A percentile compares a stretch with the other conserved stretches of the same genome.
These are phyloP conservation scores for Ogataea angusta DNA, from an alignment of 805 yeast genomes.

Conservation along the genomic window DNA sequence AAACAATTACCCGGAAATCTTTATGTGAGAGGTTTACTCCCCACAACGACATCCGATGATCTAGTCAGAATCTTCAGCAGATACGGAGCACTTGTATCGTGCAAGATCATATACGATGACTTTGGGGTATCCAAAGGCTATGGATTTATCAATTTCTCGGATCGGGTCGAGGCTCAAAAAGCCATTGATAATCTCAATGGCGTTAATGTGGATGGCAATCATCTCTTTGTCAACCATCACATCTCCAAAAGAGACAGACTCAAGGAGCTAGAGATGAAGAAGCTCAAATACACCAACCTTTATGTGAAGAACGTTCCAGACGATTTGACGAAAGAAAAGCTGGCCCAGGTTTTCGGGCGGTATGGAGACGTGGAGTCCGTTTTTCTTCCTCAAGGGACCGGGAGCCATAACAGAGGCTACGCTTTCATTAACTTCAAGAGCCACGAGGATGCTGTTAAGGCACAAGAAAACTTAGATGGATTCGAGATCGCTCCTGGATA, in stretches of 20 bases:
- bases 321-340: conserved; percentile 34
- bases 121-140: conserved; percentile 46
- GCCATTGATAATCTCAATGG: conserved; percentile 49
- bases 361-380: conserved; percentile 49
- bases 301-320: conserved; percentile 52
- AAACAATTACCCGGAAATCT: conserved; percentile 49
- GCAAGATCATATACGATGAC: conserved; percentile 48
- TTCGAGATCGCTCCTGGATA: conserved; percentile 34
- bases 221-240: conserved; percentile 58
- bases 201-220: conserved; percentile 27
- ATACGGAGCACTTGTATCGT: conserved; percentile 42
- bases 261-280: conserved; percentile 42
- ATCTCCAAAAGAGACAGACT: conserved; percentile 61
- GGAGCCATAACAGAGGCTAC: conserved; percentile 37
- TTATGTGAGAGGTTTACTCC: conserved; percentile 49
- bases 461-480: conserved; percentile 48
- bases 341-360: conserved; percentile 41
- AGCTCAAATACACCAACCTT: conserved; percentile 49
- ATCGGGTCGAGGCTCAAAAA: conserved; percentile 54
- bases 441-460: conserved; percentile 47
- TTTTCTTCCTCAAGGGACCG: conserved; percentile 46
- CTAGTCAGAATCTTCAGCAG: conserved; percentile 36
- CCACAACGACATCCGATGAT: conserved; percentile 37
- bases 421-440: conserved; percentile 52
- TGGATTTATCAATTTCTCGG: conserved; percentile 66